Conservation (phyloP, 129 eudicot species). For the Artemisia annua region DNA sequence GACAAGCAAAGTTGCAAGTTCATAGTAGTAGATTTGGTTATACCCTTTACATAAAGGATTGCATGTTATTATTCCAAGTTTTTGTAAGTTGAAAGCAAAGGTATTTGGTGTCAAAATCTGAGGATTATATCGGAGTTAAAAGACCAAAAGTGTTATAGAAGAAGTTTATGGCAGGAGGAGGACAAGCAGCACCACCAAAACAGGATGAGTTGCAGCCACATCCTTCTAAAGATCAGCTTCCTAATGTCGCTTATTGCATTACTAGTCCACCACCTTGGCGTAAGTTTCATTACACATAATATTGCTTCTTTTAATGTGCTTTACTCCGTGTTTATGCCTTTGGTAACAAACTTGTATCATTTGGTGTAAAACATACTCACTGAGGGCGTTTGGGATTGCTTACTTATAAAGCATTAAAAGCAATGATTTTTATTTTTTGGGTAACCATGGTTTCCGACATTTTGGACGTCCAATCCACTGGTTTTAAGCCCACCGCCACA, state of each 20-base stretch:
- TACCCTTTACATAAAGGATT: conserved; percentile 13
- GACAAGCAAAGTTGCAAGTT: conserved; percentile 6
- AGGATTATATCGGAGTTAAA: conserved; percentile 5
- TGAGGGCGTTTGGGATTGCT: too few relatives aligned
- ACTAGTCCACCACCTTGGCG: conserved; percentile 97
- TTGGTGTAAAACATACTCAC: too few relatives aligned
- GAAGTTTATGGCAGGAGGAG: conserved; percentile 62
- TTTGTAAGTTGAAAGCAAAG: conserved; percentile 30
- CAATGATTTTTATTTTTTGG: too few relatives aligned
- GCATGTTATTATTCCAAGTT: conserved; percentile 15
- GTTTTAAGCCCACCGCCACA: too few relatives aligned
- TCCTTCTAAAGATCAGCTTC: conserved; percentile 82
- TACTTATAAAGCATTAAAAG: too few relatives aligned
- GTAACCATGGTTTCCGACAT: too few relatives aligned
- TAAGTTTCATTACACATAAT: conserved; percentile 25
- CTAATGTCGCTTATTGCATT: conserved; percentile 72
- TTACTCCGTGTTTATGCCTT: neutral
- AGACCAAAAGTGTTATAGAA: conserved; percentile 17
- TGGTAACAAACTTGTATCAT: too few relatives aligned
- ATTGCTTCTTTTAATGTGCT: neutral
- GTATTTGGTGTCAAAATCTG: conserved; percentile 22
- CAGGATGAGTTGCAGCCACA: conserved; percentile 74
- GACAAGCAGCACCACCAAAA: conserved; percentile 63
- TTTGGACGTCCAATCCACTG: too few relatives aligned
- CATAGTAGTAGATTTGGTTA: conserved; percentile 10